Conservation (phyloP, 2,329 filamentous ascomycete genomes). For the Fusarium circinatum region DNA sequence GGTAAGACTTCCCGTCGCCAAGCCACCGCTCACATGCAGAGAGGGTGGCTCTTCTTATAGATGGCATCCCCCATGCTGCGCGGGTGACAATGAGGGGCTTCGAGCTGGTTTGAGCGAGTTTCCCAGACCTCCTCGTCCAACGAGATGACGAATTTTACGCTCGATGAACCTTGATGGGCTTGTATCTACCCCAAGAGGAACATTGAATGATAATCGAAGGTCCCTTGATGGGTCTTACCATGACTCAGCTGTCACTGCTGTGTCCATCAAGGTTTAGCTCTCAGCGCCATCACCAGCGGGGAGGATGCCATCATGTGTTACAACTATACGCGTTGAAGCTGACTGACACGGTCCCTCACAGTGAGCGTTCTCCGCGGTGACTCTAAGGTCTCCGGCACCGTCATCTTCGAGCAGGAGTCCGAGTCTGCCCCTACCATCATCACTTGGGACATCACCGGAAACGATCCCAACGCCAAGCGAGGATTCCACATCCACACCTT, state of each 20-base stretch:
- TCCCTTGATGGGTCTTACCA: conserved; percentile 48
- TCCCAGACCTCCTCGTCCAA: conserved; percentile 52
- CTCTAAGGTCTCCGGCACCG: conserved; percentile 92
- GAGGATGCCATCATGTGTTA: background rate
- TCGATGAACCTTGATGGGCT: conserved; percentile 58
- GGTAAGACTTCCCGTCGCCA: conserved; percentile 65
- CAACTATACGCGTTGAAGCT: background rate
- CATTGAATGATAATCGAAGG: conserved; percentile 23
- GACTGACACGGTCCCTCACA: conserved; percentile 54
- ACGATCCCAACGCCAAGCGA: conserved; percentile 95
- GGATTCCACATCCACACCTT: conserved; percentile 99
- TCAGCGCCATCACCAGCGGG: conserved; percentile 1
- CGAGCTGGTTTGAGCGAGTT: conserved; percentile 72
- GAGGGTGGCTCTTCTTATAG: conserved; percentile 43
- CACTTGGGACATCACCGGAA: conserved; percentile 90
- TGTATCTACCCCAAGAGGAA: conserved; percentile 22
- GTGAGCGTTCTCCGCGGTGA: conserved; percentile 98
- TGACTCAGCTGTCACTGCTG: conserved; percentile 4
- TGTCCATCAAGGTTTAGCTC: conserved; percentile 9
- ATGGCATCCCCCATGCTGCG: conserved; percentile 24
- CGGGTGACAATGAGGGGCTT: conserved; percentile 37
- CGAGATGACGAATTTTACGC: conserved; percentile 39
- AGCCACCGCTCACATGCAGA: conserved; percentile 6
- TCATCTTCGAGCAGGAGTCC: conserved; percentile 91
- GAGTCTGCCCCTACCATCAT: conserved; percentile 87